Conservation (phyloP, 805 yeast genomes). For the Scheffersomyces coipomensis region DNA sequence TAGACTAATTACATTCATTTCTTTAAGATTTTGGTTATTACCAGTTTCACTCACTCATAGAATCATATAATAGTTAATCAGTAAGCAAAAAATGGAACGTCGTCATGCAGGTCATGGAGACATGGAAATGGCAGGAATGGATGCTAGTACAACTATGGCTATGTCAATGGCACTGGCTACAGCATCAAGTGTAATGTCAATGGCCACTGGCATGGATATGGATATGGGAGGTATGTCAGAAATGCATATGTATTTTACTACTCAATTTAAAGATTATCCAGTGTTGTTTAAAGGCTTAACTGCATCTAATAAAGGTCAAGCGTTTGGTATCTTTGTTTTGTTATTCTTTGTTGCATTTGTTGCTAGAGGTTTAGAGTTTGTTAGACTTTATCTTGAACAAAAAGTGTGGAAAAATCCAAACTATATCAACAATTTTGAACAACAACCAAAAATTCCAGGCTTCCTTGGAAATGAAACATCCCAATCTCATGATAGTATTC, state of each 20-base stretch:
- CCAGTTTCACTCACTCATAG: too few species aligned
- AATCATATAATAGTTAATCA: too few species aligned
- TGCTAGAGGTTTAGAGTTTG: slow-evolving; percentile 58
- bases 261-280: slow-evolving; percentile 52
- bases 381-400: slow-evolving; percentile 64
- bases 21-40: too few species aligned
- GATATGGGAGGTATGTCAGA: slow-evolving; percentile 24
- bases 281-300: slow-evolving; percentile 56
- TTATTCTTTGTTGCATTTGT: slow-evolving; percentile 58
- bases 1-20: too few species aligned
- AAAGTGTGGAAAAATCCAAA: slow-evolving; percentile 54
- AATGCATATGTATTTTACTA: slow-evolving; percentile 62
- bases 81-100: neutral
- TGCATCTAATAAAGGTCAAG: slow-evolving; percentile 57
- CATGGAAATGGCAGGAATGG: slow-evolving; percentile 6
- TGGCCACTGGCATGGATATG: slow-evolving; percentile 11
- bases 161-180: slow-evolving; percentile 11
- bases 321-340: slow-evolving; percentile 71
- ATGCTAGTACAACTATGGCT: slow-evolving; percentile 7
- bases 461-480: neutral
- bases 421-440: slow-evolving; percentile 14
- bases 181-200: slow-evolving; percentile 1
- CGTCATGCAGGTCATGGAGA: neutral
- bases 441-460: neutral
- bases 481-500: neutral